These are phyloP conservation scores for Aureobasidium sp. DNA, from an alignment of 2,329 filamentous ascomycete species.

Conservation along the genomic window DNA sequence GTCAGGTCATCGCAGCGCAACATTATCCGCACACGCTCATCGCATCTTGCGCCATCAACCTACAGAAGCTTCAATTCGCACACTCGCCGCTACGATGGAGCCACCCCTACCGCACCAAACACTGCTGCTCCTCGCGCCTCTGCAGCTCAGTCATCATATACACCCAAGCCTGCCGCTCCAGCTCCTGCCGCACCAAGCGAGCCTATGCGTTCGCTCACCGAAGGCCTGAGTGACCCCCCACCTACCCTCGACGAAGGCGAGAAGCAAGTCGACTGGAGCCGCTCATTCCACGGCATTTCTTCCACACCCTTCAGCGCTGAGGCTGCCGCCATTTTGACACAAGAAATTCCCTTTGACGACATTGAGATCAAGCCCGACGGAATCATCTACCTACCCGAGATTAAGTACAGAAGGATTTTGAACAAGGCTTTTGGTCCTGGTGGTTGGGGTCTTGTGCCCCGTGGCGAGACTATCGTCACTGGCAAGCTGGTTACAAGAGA, in stretches of 20 bases:
- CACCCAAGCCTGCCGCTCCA: conserved; percentile 4
- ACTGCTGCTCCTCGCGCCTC: conserved; percentile 7
- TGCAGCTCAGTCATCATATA: conserved; percentile 6
- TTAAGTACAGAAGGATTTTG: conserved; percentile 89
- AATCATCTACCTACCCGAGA: conserved; percentile 92
- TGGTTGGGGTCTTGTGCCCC: conserved; percentile 86
- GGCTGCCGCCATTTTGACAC: conserved; percentile 58
- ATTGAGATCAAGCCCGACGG: conserved; percentile 98
- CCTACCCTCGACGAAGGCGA: conserved; percentile 38
- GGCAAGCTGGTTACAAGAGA: conserved; percentile 75
- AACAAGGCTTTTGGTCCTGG: conserved; percentile 90
- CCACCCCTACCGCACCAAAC: background rate
- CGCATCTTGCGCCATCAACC: conserved; percentile 2
- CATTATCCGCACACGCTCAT: background rate
- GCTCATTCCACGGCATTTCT: conserved; percentile 73
- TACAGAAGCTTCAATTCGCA: conserved; percentile 6
- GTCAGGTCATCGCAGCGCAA: background rate
- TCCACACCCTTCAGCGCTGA: conserved; percentile 61
- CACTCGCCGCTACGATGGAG: background rate
- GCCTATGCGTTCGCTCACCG: conserved; percentile 34
- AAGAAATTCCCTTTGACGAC: conserved; percentile 60
- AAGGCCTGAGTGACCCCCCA: conserved; percentile 44
- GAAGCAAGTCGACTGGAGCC: conserved; percentile 66
- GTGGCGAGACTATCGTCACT: conserved; percentile 79
- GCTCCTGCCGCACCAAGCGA: conserved; percentile 11